Percentiles rank a stretch among this genome's conserved stretches.
Evolutionary conservation across 306 rosid species (phyloP).

Genomic region (Luffa aegyptiaca): DNA sequence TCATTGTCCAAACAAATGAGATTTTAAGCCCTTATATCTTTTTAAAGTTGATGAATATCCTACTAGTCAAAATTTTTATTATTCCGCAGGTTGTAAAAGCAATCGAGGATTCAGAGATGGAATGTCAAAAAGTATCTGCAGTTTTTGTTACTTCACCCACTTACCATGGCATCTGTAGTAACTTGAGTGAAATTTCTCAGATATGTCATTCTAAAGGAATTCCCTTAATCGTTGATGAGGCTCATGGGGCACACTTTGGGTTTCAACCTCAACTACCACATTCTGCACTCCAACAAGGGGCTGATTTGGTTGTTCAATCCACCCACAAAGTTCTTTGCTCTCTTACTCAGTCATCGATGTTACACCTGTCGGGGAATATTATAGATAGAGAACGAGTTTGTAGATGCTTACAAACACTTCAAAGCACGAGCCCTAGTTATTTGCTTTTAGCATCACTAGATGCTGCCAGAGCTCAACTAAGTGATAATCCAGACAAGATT

Average conservation of each 20-base stretch:
- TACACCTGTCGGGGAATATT: conserved; percentile 60
- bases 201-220: conserved; percentile 62
- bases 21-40: neutral
- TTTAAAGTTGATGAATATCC: neutral
- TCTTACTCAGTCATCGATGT: conserved; percentile 83
- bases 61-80: neutral
- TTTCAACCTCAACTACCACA: conserved; percentile 60
- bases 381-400: conserved; percentile 48
- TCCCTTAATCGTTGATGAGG: conserved; percentile 87
- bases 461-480: conserved; percentile 84
- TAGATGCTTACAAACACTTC: conserved; percentile 77
- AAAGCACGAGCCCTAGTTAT: conserved; percentile 83
- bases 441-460: conserved; percentile 82
- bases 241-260: conserved; percentile 90
- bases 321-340: conserved; percentile 83
- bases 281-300: conserved; percentile 74
- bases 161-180: conserved; percentile 76
- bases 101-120: conserved; percentile 42
- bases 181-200: conserved; percentile 43
- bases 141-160: conserved; percentile 83
- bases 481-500: conserved; percentile 38
- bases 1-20: too few species aligned
- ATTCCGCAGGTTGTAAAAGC: conserved; percentile 48
- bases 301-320: conserved; percentile 63
- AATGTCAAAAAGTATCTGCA: conserved; percentile 57